phyloP scores from a whole-genome alignment of 2,329 filamentous ascomycete species.

The Penicillium sp. region DNA sequence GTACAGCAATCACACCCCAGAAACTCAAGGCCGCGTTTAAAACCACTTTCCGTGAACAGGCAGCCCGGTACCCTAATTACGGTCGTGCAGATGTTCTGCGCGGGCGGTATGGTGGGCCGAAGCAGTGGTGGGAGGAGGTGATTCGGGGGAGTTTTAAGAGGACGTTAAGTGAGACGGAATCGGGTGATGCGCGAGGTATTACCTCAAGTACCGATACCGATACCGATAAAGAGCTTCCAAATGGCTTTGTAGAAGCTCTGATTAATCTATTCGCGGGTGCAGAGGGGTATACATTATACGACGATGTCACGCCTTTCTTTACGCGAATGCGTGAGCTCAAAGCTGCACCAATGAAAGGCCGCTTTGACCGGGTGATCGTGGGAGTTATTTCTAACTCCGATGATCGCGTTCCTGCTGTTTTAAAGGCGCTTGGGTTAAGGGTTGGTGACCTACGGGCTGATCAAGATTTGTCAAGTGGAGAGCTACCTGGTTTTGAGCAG shows the following conservation, averaged over 20 bases:
- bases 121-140: conserved; percentile 48
- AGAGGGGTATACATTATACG: conserved; percentile 43
- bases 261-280: conserved; percentile 41
- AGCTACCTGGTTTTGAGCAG: conserved; percentile 27
- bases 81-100: conserved; percentile 40
- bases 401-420: conserved; percentile 42
- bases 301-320: conserved; percentile 42
- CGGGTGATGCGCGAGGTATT: not conserved
- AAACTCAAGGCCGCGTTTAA: conserved; percentile 39
- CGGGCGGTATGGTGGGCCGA: conserved; percentile 38
- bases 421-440: conserved; percentile 40
- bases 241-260: conserved; percentile 34
- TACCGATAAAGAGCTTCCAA: conserved; percentile 32
- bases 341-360: not conserved
- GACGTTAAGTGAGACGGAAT: conserved; percentile 12
- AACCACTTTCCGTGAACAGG: conserved; percentile 34
- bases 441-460: conserved; percentile 38
- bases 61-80: conserved; percentile 42
- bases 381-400: conserved; percentile 51
- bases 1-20: conserved; percentile 25
- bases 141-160: conserved; percentile 39
- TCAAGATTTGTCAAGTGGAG: conserved; percentile 28
- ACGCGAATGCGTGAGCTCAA: conserved; percentile 24
- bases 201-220: not conserved
- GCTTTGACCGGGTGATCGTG: conserved; percentile 39